phyloP scores from a whole-genome alignment of 352 stramenopile genomes.

The Albugo laibachii region DNA sequence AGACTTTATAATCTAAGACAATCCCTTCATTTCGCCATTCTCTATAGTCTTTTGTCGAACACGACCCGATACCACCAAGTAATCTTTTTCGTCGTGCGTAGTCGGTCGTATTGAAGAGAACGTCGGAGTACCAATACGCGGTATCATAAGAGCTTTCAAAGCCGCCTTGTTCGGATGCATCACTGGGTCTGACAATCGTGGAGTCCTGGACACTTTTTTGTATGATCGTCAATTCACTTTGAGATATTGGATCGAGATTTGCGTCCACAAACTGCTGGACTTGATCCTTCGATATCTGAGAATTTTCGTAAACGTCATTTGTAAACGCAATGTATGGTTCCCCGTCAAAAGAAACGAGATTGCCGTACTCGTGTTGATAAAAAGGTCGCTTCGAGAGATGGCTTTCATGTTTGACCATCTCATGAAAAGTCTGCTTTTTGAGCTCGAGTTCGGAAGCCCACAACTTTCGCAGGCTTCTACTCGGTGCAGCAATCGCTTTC shows the following conservation, averaged over 20 bases:
- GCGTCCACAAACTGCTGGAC: slow-evolving; percentile 18
- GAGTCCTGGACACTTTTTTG: slow-evolving; percentile 24
- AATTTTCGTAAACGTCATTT: slow-evolving; percentile 24
- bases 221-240: slow-evolving; percentile 30
- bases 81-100: background rate
- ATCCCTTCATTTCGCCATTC: slow-evolving; percentile 90
- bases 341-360: slow-evolving; percentile 71
- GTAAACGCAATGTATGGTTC: slow-evolving; percentile 59
- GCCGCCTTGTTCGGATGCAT: slow-evolving; percentile 3
- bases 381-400: slow-evolving; percentile 61
- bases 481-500: slow-evolving; percentile 3
- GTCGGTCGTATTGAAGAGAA: slow-evolving; percentile 15
- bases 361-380: slow-evolving; percentile 63
- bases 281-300: slow-evolving; percentile 13
- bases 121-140: slow-evolving; percentile 65
- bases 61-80: slow-evolving; percentile 76
- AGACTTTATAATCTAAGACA: slow-evolving; percentile 86
- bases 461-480: slow-evolving; percentile 20
- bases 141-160: slow-evolving; percentile 3
- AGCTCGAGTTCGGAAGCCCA: slow-evolving; percentile 12
- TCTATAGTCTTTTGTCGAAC: slow-evolving; percentile 82
- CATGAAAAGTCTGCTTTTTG: slow-evolving; percentile 15
- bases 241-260: slow-evolving; percentile 24
- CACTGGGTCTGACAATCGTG: slow-evolving; percentile 18
- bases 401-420: slow-evolving; percentile 70